Percentiles rank a stretch among this genome's conserved stretches.
These are phyloP conservation scores for Quillaja saponaria DNA, from an alignment of 306 rosid genomes.

Conservation along the genomic window DNA sequence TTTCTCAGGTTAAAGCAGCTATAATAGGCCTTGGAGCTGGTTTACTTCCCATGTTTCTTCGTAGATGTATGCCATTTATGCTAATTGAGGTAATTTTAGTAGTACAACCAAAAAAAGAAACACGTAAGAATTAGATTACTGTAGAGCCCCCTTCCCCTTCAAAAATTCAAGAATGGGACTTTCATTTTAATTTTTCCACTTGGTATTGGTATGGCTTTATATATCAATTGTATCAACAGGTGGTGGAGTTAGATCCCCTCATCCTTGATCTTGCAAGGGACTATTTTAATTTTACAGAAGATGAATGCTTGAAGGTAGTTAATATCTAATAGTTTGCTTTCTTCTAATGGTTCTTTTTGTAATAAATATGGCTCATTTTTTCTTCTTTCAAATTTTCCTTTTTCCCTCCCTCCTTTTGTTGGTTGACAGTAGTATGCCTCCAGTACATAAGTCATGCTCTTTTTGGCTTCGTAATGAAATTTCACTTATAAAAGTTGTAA, in stretches of 20 bases:
- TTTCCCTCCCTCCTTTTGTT: no score
- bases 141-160: slow-evolving; percentile 3
- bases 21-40: slow-evolving; percentile 97
- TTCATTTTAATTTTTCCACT: slow-evolving; percentile 23
- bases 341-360: slow-evolving; percentile 1
- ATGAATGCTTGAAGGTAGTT: slow-evolving; percentile 69
- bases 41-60: slow-evolving; percentile 94
- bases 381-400: not conserved
- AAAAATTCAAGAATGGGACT: slow-evolving; percentile 1
- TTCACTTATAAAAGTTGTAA: no score
- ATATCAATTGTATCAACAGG: slow-evolving; percentile 46
- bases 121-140: not conserved
- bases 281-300: slow-evolving; percentile 69
- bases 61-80: slow-evolving; percentile 64
- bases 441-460: no score
- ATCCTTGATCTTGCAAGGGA: slow-evolving; percentile 71
- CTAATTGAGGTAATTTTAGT: slow-evolving; percentile 67
- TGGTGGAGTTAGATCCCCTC: slow-evolving; percentile 80
- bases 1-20: slow-evolving; percentile 75
- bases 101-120: slow-evolving; percentile 8
- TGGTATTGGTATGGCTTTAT: slow-evolving; percentile 27
- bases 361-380: not conserved
- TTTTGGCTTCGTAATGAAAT: no score
- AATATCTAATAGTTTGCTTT: not conserved
- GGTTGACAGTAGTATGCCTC: no score